Base-by-base conservation (phyloP, 257 asterid genomes). In the Ocimum tenuiflorum region DNA sequence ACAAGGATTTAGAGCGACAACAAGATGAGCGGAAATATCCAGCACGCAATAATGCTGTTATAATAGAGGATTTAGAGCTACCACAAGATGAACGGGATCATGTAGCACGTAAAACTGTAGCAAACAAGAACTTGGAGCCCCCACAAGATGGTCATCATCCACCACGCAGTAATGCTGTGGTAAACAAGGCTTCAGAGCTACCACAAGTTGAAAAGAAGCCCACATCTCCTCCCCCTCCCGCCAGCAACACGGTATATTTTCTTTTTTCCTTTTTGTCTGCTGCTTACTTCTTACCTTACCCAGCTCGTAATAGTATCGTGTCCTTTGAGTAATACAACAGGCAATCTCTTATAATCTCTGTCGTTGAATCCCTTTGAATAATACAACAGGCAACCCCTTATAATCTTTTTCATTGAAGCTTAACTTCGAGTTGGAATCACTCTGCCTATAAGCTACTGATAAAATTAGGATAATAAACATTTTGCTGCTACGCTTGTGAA, bases 131-230 rank as follows among this genome's bases (percentile, higher is more conserved):
- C 42, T 41, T 31, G 39, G 70, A 68, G 77, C 72, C 27, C 63
- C 84, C 84, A 51, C 69, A 52, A 75, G 77, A 58, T 10, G 49
- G 72, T 63, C 75, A 79, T 69, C 19, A 63, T 64, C 77, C 76
- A 47, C 58, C 81, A 47, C 49, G 15, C 60, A 48, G 55, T 50
- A 73, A 54, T 43, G 73, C 49, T 57, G 60, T 47, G 52, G 52
- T 46, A 29, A 58, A 72, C 42, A 77, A 22, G 70, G 67, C 72
- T 42, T 41, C 24, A 43, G 70, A 68, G 77, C 72, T 33, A 65
- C 85, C 86, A 51, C 69, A 52, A 75, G 77, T 61, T 10, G 52
- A 73, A 66, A 76, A 80, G 70, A 76, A 71, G 78, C 69, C 70
- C 42, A 65, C 77, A 72, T 71, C 84, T 67, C 31, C 20, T 13